phyloP scores from a whole-genome alignment of 768 basidiomycete genomes.

The Boletus fagicola region DNA sequence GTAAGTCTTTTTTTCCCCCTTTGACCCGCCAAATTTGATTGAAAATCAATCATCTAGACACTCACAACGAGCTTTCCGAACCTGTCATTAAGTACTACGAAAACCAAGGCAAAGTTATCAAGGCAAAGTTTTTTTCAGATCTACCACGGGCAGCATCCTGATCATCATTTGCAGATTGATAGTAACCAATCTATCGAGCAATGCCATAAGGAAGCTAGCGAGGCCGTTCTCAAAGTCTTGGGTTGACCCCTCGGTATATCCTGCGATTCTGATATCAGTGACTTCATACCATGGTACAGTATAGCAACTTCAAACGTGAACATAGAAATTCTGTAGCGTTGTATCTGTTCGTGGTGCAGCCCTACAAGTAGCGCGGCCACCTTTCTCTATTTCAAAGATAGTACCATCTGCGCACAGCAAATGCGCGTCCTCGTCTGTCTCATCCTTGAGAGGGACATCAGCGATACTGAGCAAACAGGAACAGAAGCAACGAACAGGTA shows the following conservation, averaged over 20 bases:
- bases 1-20: conserved; percentile 42
- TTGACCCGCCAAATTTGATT: neutral
- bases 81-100: conserved; percentile 89
- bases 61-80: conserved; percentile 85
- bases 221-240: conserved; percentile 52
- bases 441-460: conserved; percentile 43
- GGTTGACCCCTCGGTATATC: conserved; percentile 17
- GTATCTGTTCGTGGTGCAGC: conserved; percentile 37
- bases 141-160: neutral
- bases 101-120: conserved; percentile 64
- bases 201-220: conserved; percentile 62
- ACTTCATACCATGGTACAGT: neutral
- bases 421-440: conserved; percentile 59
- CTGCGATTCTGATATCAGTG: neutral
- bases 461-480: conserved; percentile 2
- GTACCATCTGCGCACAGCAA: conserved; percentile 80
- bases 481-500: conserved; percentile 54
- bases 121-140: conserved; percentile 44
- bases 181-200: conserved; percentile 65
- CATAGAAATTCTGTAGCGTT: conserved; percentile 36
- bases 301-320: conserved; percentile 42
- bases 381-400: conserved; percentile 57
- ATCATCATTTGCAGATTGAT: conserved; percentile 51
- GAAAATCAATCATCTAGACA: conserved; percentile 44
- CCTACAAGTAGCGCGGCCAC: conserved; percentile 56